These are phyloP conservation scores for Aspergillus luchuensis DNA, from an alignment of 2,329 filamentous ascomycete species.

Conservation along the genomic window DNA sequence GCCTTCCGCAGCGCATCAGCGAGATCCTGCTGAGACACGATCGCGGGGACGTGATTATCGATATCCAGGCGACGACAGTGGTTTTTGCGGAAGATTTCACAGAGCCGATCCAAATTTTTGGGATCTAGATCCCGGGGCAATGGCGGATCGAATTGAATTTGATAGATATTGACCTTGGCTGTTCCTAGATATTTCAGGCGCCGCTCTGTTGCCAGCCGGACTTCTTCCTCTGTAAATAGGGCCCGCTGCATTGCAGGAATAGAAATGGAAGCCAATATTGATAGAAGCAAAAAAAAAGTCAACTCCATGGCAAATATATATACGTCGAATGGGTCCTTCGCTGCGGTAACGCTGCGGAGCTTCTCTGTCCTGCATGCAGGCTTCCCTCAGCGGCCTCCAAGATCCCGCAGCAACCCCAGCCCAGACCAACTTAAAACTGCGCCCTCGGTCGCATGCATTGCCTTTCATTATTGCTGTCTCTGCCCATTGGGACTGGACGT, in stretches of 20 bases:
- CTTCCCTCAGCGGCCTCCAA: not conserved
- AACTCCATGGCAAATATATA: not conserved
- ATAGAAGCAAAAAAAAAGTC: not conserved
- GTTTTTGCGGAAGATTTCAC: constrained; percentile 26
- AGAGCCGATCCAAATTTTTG: constrained; percentile 26
- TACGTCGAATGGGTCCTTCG: not conserved
- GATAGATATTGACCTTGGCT: constrained; percentile 26
- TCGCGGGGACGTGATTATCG: constrained; percentile 33
- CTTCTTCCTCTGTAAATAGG: constrained; percentile 22
- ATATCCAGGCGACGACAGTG: constrained; percentile 27
- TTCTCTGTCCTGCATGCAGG: not conserved
- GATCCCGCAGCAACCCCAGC: not conserved
- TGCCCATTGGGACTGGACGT: not conserved
- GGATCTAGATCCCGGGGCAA: constrained; percentile 20
- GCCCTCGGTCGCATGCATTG: not conserved
- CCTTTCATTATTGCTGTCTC: not conserved
- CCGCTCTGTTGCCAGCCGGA: constrained; percentile 22
- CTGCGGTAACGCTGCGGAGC: not conserved
- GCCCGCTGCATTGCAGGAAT: constrained; percentile 7
- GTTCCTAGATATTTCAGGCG: constrained; percentile 27
- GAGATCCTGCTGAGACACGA: constrained; percentile 19
- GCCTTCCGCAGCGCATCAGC: too few species aligned
- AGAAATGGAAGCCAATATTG: constrained; percentile 4
- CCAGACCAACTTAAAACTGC: not conserved
- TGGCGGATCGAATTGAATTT: constrained; percentile 26